Evolutionary conservation across 2,329 filamentous ascomycete species (phyloP), one percentile per base, ranked within the genome.

Genomic region (Pseudopithomyces maydicus): DNA sequence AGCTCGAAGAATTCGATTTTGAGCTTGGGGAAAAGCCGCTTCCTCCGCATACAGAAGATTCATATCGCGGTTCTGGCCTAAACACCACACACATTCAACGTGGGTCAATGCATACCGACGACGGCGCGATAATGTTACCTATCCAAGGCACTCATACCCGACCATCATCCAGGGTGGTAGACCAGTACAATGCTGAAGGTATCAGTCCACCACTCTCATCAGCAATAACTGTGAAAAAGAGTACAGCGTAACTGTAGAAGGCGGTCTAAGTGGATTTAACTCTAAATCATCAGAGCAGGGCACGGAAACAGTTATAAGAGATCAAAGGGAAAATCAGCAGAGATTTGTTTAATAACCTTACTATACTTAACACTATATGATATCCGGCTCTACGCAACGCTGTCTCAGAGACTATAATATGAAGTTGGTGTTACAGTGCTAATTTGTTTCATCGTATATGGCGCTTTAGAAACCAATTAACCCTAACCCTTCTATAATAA

Each of bases 241-340:
- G 14, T 62, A 60, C 38, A 64, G 47, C 43, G 57, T 64, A 35
- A 60, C 54, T 17, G 55, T 64, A n/a, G 62, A 64, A 45, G 29
- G 45, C 4, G 46, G 33, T 20, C 52, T 46, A 1, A 45, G 53
- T 19, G 45, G 19, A 19, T 32, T 39, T 10, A 54, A 36, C 39
- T 38, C 47, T 19, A 54, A 46, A 19, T 23, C 35, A 23, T 47
- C 47, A n/a, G 29, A 33, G 12, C 17, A 19, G 26, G 55, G 46
- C 36, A 47, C 48, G 26, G 42, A 52, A 15, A 14, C 8, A 20
- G 47, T 10, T 14, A 23, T 12, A 17, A 49, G 19, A 41, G 47
- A 14, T 2, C 20, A 39, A 29, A 45, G 50, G 8, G 50, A 36
- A 29, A 52, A 36, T 17, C 22, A 51, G 17, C 29, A 33, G 3